Percentiles rank a stretch among this genome's conserved stretches.
phyloP scores from a whole-genome alignment of 2,329 filamentous ascomycete species.

The Aspergillus fumigatiaffinis region DNA sequence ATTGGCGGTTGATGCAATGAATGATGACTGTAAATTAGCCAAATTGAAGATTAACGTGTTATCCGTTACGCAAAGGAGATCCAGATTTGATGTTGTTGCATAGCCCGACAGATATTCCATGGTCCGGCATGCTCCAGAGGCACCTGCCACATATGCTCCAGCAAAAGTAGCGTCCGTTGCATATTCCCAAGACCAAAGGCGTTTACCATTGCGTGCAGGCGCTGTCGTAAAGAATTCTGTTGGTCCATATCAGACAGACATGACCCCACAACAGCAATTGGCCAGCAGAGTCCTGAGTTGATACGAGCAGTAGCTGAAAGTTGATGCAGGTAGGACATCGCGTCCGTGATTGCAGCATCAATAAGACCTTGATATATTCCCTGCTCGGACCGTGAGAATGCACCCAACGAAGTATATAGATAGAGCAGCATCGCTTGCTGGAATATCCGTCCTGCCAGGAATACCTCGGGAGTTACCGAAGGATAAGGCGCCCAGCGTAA shows the following conservation, averaged over 20 bases:
- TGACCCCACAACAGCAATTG: constrained; percentile 29
- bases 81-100: constrained; percentile 47
- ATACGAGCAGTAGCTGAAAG: constrained; percentile 23
- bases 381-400: constrained; percentile 19
- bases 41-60: background rate
- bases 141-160: constrained; percentile 44
- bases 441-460: constrained; percentile 42
- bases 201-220: constrained; percentile 23
- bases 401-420: constrained; percentile 30
- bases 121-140: constrained; percentile 34
- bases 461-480: constrained; percentile 34
- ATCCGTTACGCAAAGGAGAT: constrained; percentile 45
- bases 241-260: constrained; percentile 19
- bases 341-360: constrained; percentile 23
- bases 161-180: constrained; percentile 39
- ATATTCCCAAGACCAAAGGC: constrained; percentile 47
- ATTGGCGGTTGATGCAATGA: background rate
- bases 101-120: constrained; percentile 45
- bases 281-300: constrained; percentile 36
- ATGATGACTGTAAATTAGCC: background rate
- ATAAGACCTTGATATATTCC: constrained; percentile 27
- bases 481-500: constrained; percentile 38
- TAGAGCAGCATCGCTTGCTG: constrained; percentile 46
- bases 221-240: constrained; percentile 25
- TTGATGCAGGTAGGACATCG: constrained; percentile 22